Evolutionary conservation across 345 rosid genomes (phyloP).

Genomic region (Dipteronia sinensis): DNA sequence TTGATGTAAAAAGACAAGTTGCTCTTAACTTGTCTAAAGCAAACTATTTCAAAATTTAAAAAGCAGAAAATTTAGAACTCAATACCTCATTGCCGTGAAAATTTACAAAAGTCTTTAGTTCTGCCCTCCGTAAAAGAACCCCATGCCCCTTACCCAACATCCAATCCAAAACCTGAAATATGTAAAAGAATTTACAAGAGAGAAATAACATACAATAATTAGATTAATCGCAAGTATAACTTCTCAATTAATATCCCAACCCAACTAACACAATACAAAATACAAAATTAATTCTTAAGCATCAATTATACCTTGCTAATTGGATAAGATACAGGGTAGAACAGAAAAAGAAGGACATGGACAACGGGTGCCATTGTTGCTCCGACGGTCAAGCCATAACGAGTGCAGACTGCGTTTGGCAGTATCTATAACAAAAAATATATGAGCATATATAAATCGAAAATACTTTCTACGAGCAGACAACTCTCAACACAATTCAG

Average conservation of each 20-base stretch:
- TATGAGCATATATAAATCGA: conserved; percentile 4
- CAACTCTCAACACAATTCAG: background rate
- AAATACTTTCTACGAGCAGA: background rate
- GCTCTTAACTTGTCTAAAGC: background rate
- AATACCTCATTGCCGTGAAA: conserved; percentile 93
- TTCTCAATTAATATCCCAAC: conserved; percentile 8
- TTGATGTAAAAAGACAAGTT: conserved; percentile 5
- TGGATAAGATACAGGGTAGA: conserved; percentile 89
- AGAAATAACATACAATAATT: background rate
- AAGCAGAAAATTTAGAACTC: conserved; percentile 5
- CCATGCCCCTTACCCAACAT: conserved; percentile 97
- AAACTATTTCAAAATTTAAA: background rate
- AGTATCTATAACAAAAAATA: conserved; percentile 54
- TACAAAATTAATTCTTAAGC: background rate
- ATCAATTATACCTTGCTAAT: conserved; percentile 72
- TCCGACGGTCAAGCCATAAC: conserved; percentile 92
- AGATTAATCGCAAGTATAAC: conserved; percentile 5
- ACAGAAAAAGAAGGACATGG: conserved; percentile 64
- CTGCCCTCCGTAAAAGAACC: conserved; percentile 88
- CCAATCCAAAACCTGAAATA: conserved; percentile 82
- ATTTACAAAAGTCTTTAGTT: conserved; percentile 84
- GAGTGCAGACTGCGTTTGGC: conserved; percentile 90
- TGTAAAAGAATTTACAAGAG: conserved; percentile 15
- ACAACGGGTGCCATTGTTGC: conserved; percentile 86
- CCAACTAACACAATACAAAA: conserved; percentile 9